phyloP scores from a whole-genome alignment of 2,329 filamentous ascomycete species.

The Ustilaginoidea virens region DNA sequence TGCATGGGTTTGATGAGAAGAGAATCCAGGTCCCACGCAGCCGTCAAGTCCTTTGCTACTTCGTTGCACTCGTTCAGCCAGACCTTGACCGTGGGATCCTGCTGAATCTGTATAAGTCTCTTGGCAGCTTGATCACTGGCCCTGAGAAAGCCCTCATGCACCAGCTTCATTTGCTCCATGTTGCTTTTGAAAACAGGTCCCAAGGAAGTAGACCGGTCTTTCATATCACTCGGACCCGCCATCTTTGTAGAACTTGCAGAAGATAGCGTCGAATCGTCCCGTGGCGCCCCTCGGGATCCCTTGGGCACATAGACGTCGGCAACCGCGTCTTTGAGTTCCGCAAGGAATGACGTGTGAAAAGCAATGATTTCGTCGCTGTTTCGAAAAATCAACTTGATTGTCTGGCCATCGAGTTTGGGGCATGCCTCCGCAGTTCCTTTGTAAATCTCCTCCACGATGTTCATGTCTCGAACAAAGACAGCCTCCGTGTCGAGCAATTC shows the following conservation, averaged over 20 bases:
- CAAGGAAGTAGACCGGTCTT: slow-evolving; percentile 35
- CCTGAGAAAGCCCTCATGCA: slow-evolving; percentile 46
- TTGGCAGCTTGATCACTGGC: slow-evolving; percentile 48
- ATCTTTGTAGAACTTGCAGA: slow-evolving; percentile 22
- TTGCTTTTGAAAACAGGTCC: slow-evolving; percentile 39
- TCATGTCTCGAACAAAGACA: slow-evolving; percentile 87
- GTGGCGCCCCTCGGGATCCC: slow-evolving; percentile 25
- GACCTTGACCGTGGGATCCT: slow-evolving; percentile 51
- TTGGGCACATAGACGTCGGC: slow-evolving; percentile 63
- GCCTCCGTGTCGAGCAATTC: slow-evolving; percentile 89
- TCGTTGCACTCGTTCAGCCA: slow-evolving; percentile 92
- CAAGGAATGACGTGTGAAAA: slow-evolving; percentile 69
- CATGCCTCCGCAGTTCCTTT: slow-evolving; percentile 80
- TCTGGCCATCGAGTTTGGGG: slow-evolving; percentile 63
- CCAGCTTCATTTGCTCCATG: slow-evolving; percentile 43
- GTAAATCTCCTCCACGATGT: slow-evolving; percentile 94
- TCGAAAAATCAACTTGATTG: slow-evolving; percentile 79
- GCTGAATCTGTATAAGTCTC: slow-evolving; percentile 45
- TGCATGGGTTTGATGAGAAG: slow-evolving; percentile 96
- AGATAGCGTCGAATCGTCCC: slow-evolving; percentile 25
- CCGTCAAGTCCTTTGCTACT: slow-evolving; percentile 81
- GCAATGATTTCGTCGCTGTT: slow-evolving; percentile 83
- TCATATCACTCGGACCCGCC: slow-evolving; percentile 31
- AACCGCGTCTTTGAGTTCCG: slow-evolving; percentile 66
- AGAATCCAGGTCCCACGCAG: slow-evolving; percentile 88